Evolutionary conservation across 352 stramenopile species (phyloP).

Genomic region (Ophiocytium majus): DNA sequence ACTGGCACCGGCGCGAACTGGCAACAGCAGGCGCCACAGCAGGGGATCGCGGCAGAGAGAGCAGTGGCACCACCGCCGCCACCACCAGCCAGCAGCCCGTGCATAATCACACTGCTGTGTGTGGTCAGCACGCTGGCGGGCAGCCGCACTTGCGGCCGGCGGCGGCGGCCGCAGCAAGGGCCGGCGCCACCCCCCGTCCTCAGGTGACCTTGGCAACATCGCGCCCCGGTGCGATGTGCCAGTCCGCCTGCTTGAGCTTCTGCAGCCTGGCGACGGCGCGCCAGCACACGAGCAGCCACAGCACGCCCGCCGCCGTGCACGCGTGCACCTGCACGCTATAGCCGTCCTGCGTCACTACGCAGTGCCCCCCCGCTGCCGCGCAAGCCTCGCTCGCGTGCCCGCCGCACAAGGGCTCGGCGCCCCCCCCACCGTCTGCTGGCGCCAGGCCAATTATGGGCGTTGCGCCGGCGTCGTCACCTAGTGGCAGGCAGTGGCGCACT

Average conservation of each 20-base stretch:
- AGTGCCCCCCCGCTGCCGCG: constrained; percentile 38
- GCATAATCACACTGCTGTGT: too few relatives aligned
- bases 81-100: too few relatives aligned
- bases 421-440: too few relatives aligned
- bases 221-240: constrained; percentile 41
- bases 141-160: too few relatives aligned
- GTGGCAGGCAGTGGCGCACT: constrained; percentile 36
- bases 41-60: too few relatives aligned
- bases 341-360: constrained; percentile 52
- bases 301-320: constrained; percentile 54
- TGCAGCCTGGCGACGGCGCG: constrained; percentile 47
- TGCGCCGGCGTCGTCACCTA: constrained; percentile 15
- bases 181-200: too few relatives aligned
- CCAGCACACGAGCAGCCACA: constrained; percentile 52
- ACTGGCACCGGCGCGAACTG: too few relatives aligned
- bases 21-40: too few relatives aligned
- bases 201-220: constrained; percentile 34
- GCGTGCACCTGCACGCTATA: constrained; percentile 47
- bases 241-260: constrained; percentile 41
- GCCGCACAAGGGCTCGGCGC: constrained; percentile 30
- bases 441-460: not conserved
- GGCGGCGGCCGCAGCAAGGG: too few relatives aligned
- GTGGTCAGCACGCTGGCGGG: too few relatives aligned
- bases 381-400: constrained; percentile 15
- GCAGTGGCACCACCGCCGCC: too few relatives aligned